Conservation (phyloP, 441 rosid genomes). For the Biscutella laevigata region DNA sequence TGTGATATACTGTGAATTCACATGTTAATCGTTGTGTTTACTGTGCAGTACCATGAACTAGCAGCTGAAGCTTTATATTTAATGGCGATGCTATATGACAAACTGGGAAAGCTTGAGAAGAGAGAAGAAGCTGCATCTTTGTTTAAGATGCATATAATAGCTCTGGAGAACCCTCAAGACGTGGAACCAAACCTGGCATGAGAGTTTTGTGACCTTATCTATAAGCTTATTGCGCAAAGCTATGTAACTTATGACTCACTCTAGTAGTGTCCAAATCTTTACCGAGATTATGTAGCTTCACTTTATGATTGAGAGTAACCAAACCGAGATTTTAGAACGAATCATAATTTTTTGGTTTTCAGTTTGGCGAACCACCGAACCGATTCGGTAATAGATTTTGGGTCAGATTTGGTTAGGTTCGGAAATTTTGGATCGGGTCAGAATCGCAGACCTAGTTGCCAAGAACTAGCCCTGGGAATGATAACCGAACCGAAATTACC, state of each 20-base stretch:
- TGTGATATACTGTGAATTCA: background rate
- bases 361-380: too few species aligned
- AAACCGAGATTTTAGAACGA: too few species aligned
- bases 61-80: conserved; percentile 81
- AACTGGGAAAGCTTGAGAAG: conserved; percentile 41
- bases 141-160: conserved; percentile 58
- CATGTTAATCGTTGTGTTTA: background rate
- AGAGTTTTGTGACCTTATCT: conserved; percentile 5
- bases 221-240: conserved; percentile 8
- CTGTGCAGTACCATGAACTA: conserved; percentile 80
- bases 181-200: conserved; percentile 25
- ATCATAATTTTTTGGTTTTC: too few species aligned
- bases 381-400: too few species aligned
- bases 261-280: background rate
- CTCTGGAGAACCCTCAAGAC: conserved; percentile 58
- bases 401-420: too few species aligned
- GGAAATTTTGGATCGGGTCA: too few species aligned
- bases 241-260: conserved; percentile 6
- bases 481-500: too few species aligned
- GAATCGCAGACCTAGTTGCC: too few species aligned
- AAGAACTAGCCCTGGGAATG: too few species aligned
- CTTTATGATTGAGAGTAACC: too few species aligned
- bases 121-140: conserved; percentile 79
- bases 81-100: conserved; percentile 60
- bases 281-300: background rate